Conservation (phyloP, 768 basidiomycete genomes). For the Chalciporus piperatus region DNA sequence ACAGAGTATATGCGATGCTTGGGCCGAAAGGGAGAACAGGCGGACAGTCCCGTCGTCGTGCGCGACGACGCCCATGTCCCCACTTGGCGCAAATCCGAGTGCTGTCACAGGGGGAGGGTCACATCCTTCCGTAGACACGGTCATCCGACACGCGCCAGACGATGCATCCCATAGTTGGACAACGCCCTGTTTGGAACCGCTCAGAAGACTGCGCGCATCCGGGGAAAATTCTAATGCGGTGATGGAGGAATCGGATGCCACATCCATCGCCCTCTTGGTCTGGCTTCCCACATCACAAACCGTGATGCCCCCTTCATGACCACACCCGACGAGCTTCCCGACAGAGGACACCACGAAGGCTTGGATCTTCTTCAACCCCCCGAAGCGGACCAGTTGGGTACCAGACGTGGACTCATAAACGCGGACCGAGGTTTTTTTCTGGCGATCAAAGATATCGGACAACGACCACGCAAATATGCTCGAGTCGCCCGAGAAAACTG, state of each 20-base stretch:
- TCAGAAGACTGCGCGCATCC: slow-evolving; percentile 9
- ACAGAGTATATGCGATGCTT: slow-evolving; percentile 1
- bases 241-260: background rate
- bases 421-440: background rate
- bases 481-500: slow-evolving; percentile 9
- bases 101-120: background rate
- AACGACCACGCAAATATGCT: slow-evolving; percentile 6
- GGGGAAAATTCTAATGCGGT: slow-evolving; percentile 11
- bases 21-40: background rate
- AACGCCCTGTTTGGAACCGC: slow-evolving; percentile 5
- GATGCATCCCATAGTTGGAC: slow-evolving; percentile 13
- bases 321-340: slow-evolving; percentile 7
- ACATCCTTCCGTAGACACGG: background rate
- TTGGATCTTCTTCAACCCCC: slow-evolving; percentile 5
- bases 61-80: slow-evolving; percentile 1
- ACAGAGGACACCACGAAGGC: slow-evolving; percentile 1
- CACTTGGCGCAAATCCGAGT: slow-evolving; percentile 6
- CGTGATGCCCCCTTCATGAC: slow-evolving; percentile 6
- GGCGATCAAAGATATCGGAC: slow-evolving; percentile 2
- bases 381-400: slow-evolving; percentile 1
- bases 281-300: slow-evolving; percentile 2
- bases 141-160: slow-evolving; percentile 5
- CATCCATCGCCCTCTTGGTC: background rate
- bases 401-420: slow-evolving; percentile 7
- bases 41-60: slow-evolving; percentile 7